A percentile compares a stretch with the other conserved stretches of the same genome.
These are phyloP conservation scores for Trypethelium eluteriae DNA, from an alignment of 495 filamentous ascomycete genomes.

Conservation along the genomic window DNA sequence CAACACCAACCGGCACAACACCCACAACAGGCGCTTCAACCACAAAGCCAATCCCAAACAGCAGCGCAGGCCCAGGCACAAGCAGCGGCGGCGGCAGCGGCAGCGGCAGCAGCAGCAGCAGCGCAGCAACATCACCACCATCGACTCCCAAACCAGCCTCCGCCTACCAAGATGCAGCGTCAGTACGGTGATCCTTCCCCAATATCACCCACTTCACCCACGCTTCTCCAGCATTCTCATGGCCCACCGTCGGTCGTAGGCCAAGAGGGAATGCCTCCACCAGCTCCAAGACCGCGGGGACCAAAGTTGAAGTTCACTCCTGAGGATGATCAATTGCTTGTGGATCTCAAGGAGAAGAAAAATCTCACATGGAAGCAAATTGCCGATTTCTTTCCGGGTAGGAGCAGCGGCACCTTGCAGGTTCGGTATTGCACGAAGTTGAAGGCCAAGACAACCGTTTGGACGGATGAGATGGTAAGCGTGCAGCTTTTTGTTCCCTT, in stretches of 20 bases:
- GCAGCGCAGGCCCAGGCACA: constrained; percentile 20
- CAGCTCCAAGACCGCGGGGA: constrained; percentile 65
- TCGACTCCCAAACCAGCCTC: constrained; percentile 55
- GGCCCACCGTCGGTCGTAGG: constrained; percentile 68
- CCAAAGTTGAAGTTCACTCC: constrained; percentile 86
- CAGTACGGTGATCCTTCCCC: constrained; percentile 19
- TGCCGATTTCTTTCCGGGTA: constrained; percentile 83
- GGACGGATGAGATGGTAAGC: constrained; percentile 85
- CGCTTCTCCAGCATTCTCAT: constrained; percentile 28
- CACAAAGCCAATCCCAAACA: constrained; percentile 19
- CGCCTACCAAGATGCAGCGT: constrained; percentile 46
- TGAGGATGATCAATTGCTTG: constrained; percentile 74
- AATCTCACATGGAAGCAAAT: constrained; percentile 94
- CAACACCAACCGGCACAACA: constrained; percentile 18
- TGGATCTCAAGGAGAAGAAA: constrained; percentile 87
- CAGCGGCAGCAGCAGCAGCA: constrained; percentile 37
- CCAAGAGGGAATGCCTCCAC: constrained; percentile 71
- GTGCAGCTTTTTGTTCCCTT: constrained; percentile 9
- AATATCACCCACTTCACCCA: constrained; percentile 14
- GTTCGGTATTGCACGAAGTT: constrained; percentile 91
- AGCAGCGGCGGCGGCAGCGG: constrained; percentile 28
- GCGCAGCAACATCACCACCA: constrained; percentile 63
- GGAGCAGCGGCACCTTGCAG: constrained; percentile 80
- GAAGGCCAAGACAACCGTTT: constrained; percentile 83
- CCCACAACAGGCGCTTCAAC: constrained; percentile 18